Evolutionary conservation across 352 stramenopile species (phyloP).

Genomic region (Globisporangium nodosum): DNA sequence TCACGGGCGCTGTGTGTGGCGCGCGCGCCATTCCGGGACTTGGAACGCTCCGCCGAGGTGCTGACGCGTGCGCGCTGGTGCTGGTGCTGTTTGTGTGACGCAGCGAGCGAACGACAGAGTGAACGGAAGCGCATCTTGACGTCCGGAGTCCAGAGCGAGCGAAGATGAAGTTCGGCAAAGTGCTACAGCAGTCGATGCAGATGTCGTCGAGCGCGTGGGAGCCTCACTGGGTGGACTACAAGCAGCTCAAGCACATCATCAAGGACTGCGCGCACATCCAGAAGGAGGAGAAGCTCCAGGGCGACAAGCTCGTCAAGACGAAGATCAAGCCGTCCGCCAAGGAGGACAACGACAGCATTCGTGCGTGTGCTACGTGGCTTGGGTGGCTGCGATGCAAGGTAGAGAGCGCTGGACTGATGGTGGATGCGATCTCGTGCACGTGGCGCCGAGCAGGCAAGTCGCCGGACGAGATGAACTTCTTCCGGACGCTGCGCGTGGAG

Average conservation of each 20-base stretch:
- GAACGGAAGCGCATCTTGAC: neutral
- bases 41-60: neutral
- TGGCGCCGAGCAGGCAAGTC: conserved; percentile 49
- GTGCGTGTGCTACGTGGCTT: conserved; percentile 28
- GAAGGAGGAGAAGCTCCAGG: conserved; percentile 82
- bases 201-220: conserved; percentile 77
- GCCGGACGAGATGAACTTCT: conserved; percentile 86
- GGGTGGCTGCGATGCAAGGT: too few relatives aligned
- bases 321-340: conserved; percentile 78
- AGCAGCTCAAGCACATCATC: conserved; percentile 87
- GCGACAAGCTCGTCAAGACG: conserved; percentile 63
- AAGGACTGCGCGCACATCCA: conserved; percentile 87
- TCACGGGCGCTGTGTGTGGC: neutral
- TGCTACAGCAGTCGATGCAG: conserved; percentile 83
- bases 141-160: neutral
- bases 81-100: neutral
- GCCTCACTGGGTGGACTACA: conserved; percentile 83
- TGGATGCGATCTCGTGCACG: neutral
- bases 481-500: conserved; percentile 74
- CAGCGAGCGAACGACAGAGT: neutral
- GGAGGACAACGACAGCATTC: conserved; percentile 85
- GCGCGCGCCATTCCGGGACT: neutral
- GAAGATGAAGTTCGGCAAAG: conserved; percentile 86
- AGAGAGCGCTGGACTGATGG: neutral
- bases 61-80: neutral